Base-by-base conservation (phyloP, 805 yeast species). In the Kuraishia cidri region DNA sequence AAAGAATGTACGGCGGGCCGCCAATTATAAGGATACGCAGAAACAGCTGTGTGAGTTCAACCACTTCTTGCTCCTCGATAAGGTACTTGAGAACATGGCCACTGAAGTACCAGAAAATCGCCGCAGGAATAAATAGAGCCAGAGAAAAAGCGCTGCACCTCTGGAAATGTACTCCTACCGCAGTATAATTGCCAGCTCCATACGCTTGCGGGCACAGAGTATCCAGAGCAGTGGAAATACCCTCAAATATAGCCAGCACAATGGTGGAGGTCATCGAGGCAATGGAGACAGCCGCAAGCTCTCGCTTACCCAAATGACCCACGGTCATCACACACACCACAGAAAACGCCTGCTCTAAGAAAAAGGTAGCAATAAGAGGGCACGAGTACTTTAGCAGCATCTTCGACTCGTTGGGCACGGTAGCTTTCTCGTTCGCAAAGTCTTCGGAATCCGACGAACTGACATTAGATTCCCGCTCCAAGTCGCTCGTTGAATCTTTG, bases 241-340 rank as follows among this genome's bases (percentile, higher is more conserved):
- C 92, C 51, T 79, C 86, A 44, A 80, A 75, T 1, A 81, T 67
- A 17, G 87, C 85, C 39, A 79, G 67, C 1, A 79, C 69, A 26
- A 82, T 79, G 37, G 81, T 79, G 3, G 86, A 84, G 2, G 88
- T 79, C 88, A 81, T 81, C 13, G 85, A 71, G 6, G 84, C 78
- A 44, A 82, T 59, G 5, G 85, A 74, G 6, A 79, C 84, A 9
- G 86, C 90, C 6, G 88, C 90, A 31, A 82, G 60, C 48, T 79
- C 86, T 10, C 66, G 64, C 32, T 72, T 75, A 4, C 92, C 92
- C 34, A 82, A 56, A 44, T 76, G 73, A 3, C 90, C 87, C 1
- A 87, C 96, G 13, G 77, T 68, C 40, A 86, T 73, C 13, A 85
- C 79, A 4, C 92, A 80, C 1, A 83, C 84, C 15, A 85, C 74